Base-by-base conservation (phyloP, 176 grass and related monocot species). In the Hordeum marinum region DNA sequence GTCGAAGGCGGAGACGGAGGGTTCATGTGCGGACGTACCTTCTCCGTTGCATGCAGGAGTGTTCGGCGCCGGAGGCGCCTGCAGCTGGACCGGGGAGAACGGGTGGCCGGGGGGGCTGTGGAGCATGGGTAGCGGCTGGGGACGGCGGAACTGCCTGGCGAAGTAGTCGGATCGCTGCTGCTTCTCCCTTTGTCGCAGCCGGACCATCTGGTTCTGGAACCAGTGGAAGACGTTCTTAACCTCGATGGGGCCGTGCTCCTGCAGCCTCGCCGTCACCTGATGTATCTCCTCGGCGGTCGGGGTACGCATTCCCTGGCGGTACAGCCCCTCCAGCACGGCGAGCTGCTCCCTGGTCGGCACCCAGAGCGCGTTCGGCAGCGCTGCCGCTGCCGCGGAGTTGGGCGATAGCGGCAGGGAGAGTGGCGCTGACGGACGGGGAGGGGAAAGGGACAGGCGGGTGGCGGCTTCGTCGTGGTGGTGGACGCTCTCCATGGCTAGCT, bases 331-430 rank as follows among this genome's bases (percentile, higher is more conserved):
- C 35, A 98, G 96, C 25, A 94, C 83, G 8, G 83, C 40, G 50
- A 99, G 85, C 82, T 99, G 93, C 85, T 96, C 96, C 88, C 86
- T 94, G 8, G 91, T 96, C 37, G 96, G 93, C 74, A 78, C 94
- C 96, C 96, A 99, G 83, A 91, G 72, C 48, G 71, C 21, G 64
- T 69, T 90, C 57, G 55, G 64, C 73, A 78, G 34, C 59, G 69
- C 77, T 0, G 27, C 59, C 8, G 29, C 29, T 29, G 29, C 29
- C 29, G 29, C 29, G 29, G 81, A 57, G 1, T 64, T 13, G 63
- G 85, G 80, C 0, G 85, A 87, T 60, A 80, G 60, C 81, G 75
- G 81, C 27, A 76, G 76, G 58, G 74, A 68, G 14, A 55, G 12
- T 5, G 55, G 36, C 0, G 39, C 20, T 13, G 50, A 2, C 6